Base-by-base conservation (phyloP, 163 green algal species). In the Botryococcus braunii region DNA sequence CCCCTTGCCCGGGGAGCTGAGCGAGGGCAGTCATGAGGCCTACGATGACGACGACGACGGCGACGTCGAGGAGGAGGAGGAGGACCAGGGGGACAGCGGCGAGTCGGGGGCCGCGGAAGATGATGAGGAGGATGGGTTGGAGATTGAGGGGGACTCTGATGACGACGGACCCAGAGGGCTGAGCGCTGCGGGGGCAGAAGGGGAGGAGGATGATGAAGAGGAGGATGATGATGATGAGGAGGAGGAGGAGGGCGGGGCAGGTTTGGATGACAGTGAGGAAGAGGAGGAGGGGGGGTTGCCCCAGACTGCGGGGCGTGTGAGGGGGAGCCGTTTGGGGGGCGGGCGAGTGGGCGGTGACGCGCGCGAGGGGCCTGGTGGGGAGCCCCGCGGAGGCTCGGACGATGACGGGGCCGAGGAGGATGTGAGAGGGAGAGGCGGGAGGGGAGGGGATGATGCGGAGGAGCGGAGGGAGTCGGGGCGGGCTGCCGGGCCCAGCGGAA, bases 31-130 rank as follows among this genome's bases (percentile, higher is more conserved):
- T n/a, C n/a, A n/a, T n/a, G n/a, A n/a, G n/a, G n/a, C n/a, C n/a
- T n/a, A n/a, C n/a, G n/a, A n/a, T n/a, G 75, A 79, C 36, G 74
- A 76, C 0, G 69, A 82, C 7, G 69, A 73, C 25, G 46, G 57
- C 27, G 37, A 68, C 49, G 62, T 69, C 17, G 62, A 72, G 41
- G 63, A 78, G 66, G 65, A 70, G 57, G 27, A 56, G 11, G 57
- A 56, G 49, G 73, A 46, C 37, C n/a, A 69, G 9, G 66, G 74
- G 27, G 49, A 32, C n/a, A n/a, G n/a, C n/a, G n/a, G 40, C 63
- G 49, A 29, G 59, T 29, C 3, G 3, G 36, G 36, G 59, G 5
- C 56, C 9, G 31, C 34, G 29, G 34, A 11, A 64, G 60, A n/a
- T n/a, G n/a, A n/a, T n/a, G n/a, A n/a, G n/a, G n/a, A n/a, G n/a